Evolutionary conservation across 2,329 filamentous ascomycete species (phyloP), one percentile per base, ranked within the genome.

Genomic region (Cytospora piceae): DNA sequence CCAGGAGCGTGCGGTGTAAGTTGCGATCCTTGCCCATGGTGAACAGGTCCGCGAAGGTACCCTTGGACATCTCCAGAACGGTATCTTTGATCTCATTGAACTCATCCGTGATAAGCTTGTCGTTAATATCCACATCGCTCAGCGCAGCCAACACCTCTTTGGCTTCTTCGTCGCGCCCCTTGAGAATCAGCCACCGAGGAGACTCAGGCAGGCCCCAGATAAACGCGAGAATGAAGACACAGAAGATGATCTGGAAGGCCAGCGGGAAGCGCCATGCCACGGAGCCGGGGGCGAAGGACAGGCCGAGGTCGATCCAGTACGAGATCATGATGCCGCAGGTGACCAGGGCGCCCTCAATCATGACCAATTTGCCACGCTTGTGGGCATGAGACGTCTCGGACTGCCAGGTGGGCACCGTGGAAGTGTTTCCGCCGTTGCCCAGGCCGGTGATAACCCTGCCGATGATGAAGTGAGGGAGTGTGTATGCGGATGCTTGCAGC

Each of bases 181-280:
- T 78, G 20, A 79, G 71, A 49, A 82, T 76, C 12, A 83, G 73
- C 80, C 80, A 83, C 57, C 80, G 73, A 1, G 80, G 80, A 4
- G 77, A 80, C 72, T 87, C 85, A 20, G 85, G 85, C 5, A 87
- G 74, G 63, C 77, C 77, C 72, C 84, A 78, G 58, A 87, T 81
- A 58, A 83, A 80, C 1, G 73, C 66, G 15, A 89, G 74, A 56
- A 89, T 86, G 67, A 88, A 80, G 9, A 88, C 15, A 32, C 85
- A 85, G 72, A 89, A 89, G 29, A 83, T 69, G 32, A 87, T 81
- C 70, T 85, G 83, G 72, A 86, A 83, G 2, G 81, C 83, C 22
- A 89, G 77, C 0, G 87, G 87, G 72, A 89, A 88, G 2, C 87
- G 80, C 87, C 87, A 86, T 0, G 80, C 76, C 29, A 84, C 78